A percentile compares a stretch with the other conserved stretches of the same genome.
Evolutionary conservation across 345 rosid species (phyloP).

Genomic region (Heritiera fomes): DNA sequence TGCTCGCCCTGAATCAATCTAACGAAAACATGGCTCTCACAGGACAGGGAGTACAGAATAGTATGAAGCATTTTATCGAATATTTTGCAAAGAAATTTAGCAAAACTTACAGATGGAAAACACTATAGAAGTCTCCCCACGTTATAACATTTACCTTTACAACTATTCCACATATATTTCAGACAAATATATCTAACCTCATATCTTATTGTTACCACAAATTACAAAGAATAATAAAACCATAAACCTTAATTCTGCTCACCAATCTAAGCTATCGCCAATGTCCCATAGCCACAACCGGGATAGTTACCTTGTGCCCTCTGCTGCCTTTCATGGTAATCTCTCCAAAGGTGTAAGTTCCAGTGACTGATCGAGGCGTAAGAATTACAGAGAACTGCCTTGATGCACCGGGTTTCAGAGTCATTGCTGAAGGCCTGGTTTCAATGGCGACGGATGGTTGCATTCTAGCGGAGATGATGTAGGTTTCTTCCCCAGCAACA

Average conservation of each 20-base stretch:
- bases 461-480: constrained; percentile 73
- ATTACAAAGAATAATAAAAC: constrained; percentile 65
- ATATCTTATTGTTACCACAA: constrained; percentile 46
- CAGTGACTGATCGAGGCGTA: constrained; percentile 61
- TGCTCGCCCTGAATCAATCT: background rate
- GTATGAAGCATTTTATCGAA: constrained; percentile 17
- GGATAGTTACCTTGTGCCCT: constrained; percentile 86
- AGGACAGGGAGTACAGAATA: background rate
- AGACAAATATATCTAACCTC: constrained; percentile 37
- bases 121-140: constrained; percentile 33
- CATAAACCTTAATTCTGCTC: constrained; percentile 23
- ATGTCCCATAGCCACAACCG: constrained; percentile 83
- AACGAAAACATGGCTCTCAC: background rate
- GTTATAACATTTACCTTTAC: constrained; percentile 32
- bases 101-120: constrained; percentile 47
- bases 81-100: constrained; percentile 26
- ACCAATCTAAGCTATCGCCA: constrained; percentile 43
- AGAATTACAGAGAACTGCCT: constrained; percentile 65
- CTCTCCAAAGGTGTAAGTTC: constrained; percentile 82
- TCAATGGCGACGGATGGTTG: constrained; percentile 85
- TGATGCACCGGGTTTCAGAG: constrained; percentile 68
- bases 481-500: constrained; percentile 88
- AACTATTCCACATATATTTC: constrained; percentile 35
- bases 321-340: constrained; percentile 86
- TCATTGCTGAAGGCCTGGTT: constrained; percentile 85